Conservation (phyloP, 2,329 filamentous ascomycete genomes). For the Fusarium sp. region DNA sequence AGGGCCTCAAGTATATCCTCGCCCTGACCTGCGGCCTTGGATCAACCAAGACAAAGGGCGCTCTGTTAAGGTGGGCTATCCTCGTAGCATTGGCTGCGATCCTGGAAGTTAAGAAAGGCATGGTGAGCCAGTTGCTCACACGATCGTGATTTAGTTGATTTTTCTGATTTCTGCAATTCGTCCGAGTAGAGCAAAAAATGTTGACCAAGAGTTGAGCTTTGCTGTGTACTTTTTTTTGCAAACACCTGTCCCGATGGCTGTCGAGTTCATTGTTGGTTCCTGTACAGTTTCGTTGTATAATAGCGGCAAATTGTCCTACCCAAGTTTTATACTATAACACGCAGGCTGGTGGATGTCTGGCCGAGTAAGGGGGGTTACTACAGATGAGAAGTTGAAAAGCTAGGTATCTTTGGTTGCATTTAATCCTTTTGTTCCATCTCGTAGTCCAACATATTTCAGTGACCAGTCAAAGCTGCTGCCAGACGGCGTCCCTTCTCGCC, state of each 20-base stretch:
- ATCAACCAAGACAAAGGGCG: constrained; percentile 59
- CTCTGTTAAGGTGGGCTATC: constrained; percentile 61
- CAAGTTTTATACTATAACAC: background rate
- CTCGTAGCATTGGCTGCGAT: constrained; percentile 53
- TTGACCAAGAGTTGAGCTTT: background rate
- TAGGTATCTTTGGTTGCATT: constrained; percentile 32
- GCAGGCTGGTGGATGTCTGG: background rate
- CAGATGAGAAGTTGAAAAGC: background rate
- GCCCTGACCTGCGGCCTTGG: constrained; percentile 63
- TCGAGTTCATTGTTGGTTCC: background rate
- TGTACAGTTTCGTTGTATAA: constrained; percentile 7
- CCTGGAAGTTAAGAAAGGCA: constrained; percentile 49
- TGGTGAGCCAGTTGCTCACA: constrained; percentile 46
- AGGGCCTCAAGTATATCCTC: constrained; percentile 65
- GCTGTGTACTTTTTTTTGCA: background rate
- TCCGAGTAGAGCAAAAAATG: background rate
- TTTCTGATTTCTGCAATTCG: background rate
- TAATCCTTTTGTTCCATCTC: constrained; percentile 6
- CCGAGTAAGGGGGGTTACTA: background rate
- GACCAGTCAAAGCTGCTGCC: constrained; percentile 52
- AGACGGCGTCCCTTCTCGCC: constrained; percentile 65
- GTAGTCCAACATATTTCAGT: constrained; percentile 20
- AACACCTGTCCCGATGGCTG: background rate
- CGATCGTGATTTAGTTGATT: constrained; percentile 29
- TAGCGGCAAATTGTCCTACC: background rate